A percentile compares a stretch with the other conserved stretches of the same genome.
Conservation (phyloP, 2,329 filamentous ascomycete species). For the Aspergillus uvarum region DNA sequence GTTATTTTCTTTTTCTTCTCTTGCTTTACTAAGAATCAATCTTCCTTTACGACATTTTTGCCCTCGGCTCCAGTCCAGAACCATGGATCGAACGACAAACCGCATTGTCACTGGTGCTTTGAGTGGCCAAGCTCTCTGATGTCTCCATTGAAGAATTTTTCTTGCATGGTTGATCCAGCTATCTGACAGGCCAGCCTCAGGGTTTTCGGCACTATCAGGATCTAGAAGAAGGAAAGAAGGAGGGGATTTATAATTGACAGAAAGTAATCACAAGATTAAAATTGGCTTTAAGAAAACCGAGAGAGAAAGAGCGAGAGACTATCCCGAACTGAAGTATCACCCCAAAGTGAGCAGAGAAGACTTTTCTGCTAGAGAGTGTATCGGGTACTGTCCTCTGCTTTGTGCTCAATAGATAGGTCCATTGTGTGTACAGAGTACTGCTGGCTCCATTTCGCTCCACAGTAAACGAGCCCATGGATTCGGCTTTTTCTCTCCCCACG, state of each 20-base stretch:
- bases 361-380: no score
- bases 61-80: neutral
- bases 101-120: neutral
- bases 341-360: neutral
- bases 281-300: neutral
- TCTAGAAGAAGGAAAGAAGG: neutral
- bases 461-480: neutral
- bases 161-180: neutral
- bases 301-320: conserved; percentile 3
- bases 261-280: neutral
- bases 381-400: no score
- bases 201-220: neutral
- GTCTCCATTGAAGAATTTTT: neutral
- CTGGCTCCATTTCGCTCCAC: neutral
- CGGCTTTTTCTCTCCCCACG: neutral
- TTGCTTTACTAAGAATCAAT: neutral
- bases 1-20: neutral
- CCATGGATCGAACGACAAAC: neutral
- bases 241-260: neutral
- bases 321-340: neutral
- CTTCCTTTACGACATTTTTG: neutral
- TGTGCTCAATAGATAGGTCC: no score
- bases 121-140: neutral
- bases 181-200: conserved; percentile 3
- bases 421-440: no score